Evolutionary conservation across 2,329 filamentous ascomycete species (phyloP), one percentile per base, ranked within the genome.

Genomic region (Exophiala bonariae): DNA sequence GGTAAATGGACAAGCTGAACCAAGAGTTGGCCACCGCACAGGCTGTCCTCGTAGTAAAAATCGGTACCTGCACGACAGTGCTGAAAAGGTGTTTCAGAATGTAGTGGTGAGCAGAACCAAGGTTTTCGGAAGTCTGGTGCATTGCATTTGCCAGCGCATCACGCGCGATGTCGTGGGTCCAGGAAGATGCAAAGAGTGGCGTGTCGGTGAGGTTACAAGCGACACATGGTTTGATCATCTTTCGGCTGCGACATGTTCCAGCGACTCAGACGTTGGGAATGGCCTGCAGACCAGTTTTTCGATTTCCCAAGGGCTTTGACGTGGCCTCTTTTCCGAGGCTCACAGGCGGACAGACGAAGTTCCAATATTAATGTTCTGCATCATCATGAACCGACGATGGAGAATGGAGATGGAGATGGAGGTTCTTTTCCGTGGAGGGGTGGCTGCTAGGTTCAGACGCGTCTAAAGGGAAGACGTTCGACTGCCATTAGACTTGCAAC

Each of bases 211-310:
- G 46, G 35, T 40, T 48, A 32, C 36, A 35, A 45, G 33, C 33
- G 44, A 51, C 52, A 51, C 52, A 54, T 54, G 52, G 52, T 45
- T 43, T 31, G 36, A 44, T 42, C 44, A 50, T 50, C 47, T 44
- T 50, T 45, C 44, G 39, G 9, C 17, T 37, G 4, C 10, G 35
- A 37, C 19, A 18, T 20, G 13, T 16, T 16, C 13, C 20, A 28
- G 35, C n/a, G 14, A 6, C n/a, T 26, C 6, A 26, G 23, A 6
- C 6, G 11, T 26, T 11, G 23, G 6, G 6, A 28, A 28, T 42
- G 30, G 30, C 28, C 43, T 36, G n/a, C 28, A 13, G 30, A 37
- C 46, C 46, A 50, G 42, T 49, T 34, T 49, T 23, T 39, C 23
- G 37, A 28, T 45, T 9, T 38, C 28, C 37, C 41, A 34, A 39